Percentiles rank a stretch among this genome's conserved stretches.
Evolutionary conservation across 164 flowering plant species (phyloP).

Genomic region (Nelumbo lutea): DNA sequence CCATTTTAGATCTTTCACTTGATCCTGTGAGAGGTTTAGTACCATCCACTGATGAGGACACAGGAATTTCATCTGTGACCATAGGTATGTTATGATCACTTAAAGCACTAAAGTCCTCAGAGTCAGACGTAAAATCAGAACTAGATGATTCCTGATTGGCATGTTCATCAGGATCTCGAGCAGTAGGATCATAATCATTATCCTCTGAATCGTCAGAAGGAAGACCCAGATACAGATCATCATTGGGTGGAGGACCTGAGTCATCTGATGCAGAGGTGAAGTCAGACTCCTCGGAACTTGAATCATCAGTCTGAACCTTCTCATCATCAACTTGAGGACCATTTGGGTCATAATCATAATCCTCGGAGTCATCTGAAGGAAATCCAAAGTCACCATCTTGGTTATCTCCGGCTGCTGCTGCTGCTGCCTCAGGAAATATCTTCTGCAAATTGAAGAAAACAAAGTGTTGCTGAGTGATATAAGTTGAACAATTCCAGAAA

Average conservation of each 20-base stretch:
- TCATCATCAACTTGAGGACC: slow-evolving; percentile 33
- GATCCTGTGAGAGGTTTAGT: slow-evolving; percentile 9
- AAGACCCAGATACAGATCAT: slow-evolving; percentile 34
- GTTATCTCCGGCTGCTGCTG: slow-evolving; percentile 38
- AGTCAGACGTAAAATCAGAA: slow-evolving; percentile 79
- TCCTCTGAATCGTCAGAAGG: slow-evolving; percentile 88
- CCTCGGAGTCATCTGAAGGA: slow-evolving; percentile 92
- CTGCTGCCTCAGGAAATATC: slow-evolving; percentile 82
- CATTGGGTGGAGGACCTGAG: slow-evolving; percentile 22
- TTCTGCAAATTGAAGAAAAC: slow-evolving; percentile 43
- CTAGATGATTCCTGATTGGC: slow-evolving; percentile 50
- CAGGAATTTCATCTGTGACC: slow-evolving; percentile 18
- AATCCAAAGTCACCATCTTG: slow-evolving; percentile 44
- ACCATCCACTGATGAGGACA: slow-evolving; percentile 10
- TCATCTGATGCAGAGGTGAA: slow-evolving; percentile 54
- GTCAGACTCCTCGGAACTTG: slow-evolving; percentile 67
- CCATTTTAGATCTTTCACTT: slow-evolving; percentile 8
- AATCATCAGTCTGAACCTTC: slow-evolving; percentile 34
- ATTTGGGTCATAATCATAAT: slow-evolving; percentile 79
- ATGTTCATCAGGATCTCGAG: slow-evolving; percentile 33
- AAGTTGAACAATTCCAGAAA: not conserved
- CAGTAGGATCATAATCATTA: slow-evolving; percentile 69
- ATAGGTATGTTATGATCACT: slow-evolving; percentile 21
- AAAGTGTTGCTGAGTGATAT: not conserved
- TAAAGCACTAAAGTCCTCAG: slow-evolving; percentile 50